Conservation (phyloP, 2,329 filamentous ascomycete species). For the Aspergillus sojae region DNA sequence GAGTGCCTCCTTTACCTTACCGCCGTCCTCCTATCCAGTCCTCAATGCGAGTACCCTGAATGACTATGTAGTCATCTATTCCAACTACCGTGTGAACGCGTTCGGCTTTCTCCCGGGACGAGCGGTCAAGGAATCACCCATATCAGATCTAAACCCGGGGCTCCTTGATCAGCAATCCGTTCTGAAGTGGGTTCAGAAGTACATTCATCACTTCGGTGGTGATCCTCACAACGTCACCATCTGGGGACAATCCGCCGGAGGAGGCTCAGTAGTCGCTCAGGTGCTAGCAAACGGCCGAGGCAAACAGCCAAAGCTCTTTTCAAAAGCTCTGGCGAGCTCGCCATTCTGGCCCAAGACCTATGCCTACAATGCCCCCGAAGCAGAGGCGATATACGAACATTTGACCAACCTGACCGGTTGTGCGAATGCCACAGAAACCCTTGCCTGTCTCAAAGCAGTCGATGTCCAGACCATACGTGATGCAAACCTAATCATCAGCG, state of each 20-base stretch:
- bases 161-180: slow-evolving; percentile 57
- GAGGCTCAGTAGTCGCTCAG: slow-evolving; percentile 42
- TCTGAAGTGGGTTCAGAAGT: slow-evolving; percentile 56
- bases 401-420: slow-evolving; percentile 55
- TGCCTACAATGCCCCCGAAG: slow-evolving; percentile 52
- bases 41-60: slow-evolving; percentile 57
- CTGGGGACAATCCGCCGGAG: slow-evolving; percentile 60
- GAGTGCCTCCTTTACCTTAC: slow-evolving; percentile 56
- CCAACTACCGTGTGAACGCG: slow-evolving; percentile 61
- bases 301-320: slow-evolving; percentile 50
- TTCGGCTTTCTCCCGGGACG: slow-evolving; percentile 58
- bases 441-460: slow-evolving; percentile 58
- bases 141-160: slow-evolving; percentile 55
- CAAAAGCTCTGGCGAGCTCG: slow-evolving; percentile 53
- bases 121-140: slow-evolving; percentile 47
- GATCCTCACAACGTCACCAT: slow-evolving; percentile 56
- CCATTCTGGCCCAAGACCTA: slow-evolving; percentile 66
- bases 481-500: slow-evolving; percentile 54
- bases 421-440: slow-evolving; percentile 42
- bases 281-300: slow-evolving; percentile 53
- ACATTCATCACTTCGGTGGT: slow-evolving; percentile 59
- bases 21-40: slow-evolving; percentile 60
- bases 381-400: slow-evolving; percentile 54
- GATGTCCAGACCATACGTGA: slow-evolving; percentile 57
- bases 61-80: slow-evolving; percentile 55